These are phyloP conservation scores for Gymnopus androsaceus DNA, from an alignment of 1,284 basidiomycete species.

Conservation along the genomic window DNA sequence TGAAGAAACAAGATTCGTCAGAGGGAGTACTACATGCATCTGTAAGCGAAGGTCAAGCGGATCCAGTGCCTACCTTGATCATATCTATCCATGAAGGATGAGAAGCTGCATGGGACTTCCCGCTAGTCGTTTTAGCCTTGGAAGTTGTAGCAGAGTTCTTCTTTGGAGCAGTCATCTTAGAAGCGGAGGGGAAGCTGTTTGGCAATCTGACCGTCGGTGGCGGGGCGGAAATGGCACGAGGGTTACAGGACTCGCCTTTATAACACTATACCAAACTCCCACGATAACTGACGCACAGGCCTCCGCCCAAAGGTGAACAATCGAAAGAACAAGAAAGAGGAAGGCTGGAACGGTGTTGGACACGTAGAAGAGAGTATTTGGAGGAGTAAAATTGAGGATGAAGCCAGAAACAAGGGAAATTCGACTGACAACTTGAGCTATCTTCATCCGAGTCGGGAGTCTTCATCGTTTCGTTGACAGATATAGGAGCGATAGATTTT, in stretches of 20 bases:
- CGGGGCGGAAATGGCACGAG: slow-evolving; percentile 22
- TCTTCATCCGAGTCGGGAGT: too few relatives aligned
- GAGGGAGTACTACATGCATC: slow-evolving; percentile 18
- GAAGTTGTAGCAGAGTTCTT: slow-evolving; percentile 35
- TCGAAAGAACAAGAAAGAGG: too few relatives aligned
- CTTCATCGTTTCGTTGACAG: too few relatives aligned
- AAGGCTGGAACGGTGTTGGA: too few relatives aligned
- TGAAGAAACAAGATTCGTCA: slow-evolving; percentile 21
- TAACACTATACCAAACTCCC: slow-evolving; percentile 2
- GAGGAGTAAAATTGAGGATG: too few relatives aligned
- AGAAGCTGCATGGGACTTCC: slow-evolving; percentile 37
- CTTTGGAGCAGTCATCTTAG: slow-evolving; percentile 31
- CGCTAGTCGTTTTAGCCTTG: slow-evolving; percentile 33
- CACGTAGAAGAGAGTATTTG: too few relatives aligned
- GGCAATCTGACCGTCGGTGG: slow-evolving; percentile 28
- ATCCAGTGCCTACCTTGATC: slow-evolving; percentile 44
- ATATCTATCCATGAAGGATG: slow-evolving; percentile 56
- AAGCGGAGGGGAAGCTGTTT: slow-evolving; percentile 16
- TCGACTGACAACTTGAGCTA: too few relatives aligned
- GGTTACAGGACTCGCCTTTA: slow-evolving; percentile 27
- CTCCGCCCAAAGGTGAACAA: too few relatives aligned
- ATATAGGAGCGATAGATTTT: too few relatives aligned
- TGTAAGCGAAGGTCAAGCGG: slow-evolving; percentile 5
- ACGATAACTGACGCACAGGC: slow-evolving; percentile 3
- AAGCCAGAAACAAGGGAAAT: too few relatives aligned